A percentile compares a stretch with the other conserved stretches of the same genome.
Evolutionary conservation across 2,329 filamentous ascomycete genomes (phyloP).

Genomic region (Huntiella bhutanensis): DNA sequence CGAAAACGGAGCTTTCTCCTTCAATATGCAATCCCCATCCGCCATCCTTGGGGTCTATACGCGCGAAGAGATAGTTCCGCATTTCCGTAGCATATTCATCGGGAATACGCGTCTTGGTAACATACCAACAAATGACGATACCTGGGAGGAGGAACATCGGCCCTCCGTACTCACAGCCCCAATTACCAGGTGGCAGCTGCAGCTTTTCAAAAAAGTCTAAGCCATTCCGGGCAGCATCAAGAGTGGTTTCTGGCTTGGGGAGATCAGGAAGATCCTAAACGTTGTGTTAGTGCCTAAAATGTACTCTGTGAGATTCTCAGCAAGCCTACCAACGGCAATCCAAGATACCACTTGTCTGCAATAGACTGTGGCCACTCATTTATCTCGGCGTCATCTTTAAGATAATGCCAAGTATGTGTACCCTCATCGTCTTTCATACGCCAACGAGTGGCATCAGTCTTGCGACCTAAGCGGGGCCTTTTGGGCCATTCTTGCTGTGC

Average conservation of each 20-base stretch:
- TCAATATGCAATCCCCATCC: conserved; percentile 96
- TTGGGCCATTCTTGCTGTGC: conserved; percentile 23
- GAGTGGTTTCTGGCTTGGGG: conserved; percentile 47
- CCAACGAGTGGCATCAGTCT: conserved; percentile 71
- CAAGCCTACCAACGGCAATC: conserved; percentile 51
- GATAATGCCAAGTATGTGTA: conserved; percentile 84
- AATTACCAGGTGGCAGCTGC: conserved; percentile 76
- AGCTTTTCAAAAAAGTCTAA: conserved; percentile 77
- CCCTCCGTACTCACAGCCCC: conserved; percentile 94
- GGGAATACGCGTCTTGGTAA: conserved; percentile 72
- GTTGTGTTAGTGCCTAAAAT: background rate
- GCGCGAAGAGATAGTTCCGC: conserved; percentile 75
- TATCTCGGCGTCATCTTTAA: conserved; percentile 51
- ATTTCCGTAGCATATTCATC: conserved; percentile 69
- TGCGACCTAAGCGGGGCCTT: conserved; percentile 29
- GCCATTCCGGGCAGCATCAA: conserved; percentile 65
- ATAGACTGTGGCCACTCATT: conserved; percentile 67
- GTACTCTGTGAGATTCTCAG: background rate
- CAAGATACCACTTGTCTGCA: conserved; percentile 81
- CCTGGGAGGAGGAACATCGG: conserved; percentile 91
- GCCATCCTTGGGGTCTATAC: conserved; percentile 72
- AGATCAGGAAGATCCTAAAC: conserved; percentile 54
- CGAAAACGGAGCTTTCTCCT: conserved; percentile 79
- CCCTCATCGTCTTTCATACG: conserved; percentile 61
- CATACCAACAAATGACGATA: conserved; percentile 69